Evolutionary conservation across 2,329 filamentous ascomycete species (phyloP).

Genomic region (Spiromastix sp.): DNA sequence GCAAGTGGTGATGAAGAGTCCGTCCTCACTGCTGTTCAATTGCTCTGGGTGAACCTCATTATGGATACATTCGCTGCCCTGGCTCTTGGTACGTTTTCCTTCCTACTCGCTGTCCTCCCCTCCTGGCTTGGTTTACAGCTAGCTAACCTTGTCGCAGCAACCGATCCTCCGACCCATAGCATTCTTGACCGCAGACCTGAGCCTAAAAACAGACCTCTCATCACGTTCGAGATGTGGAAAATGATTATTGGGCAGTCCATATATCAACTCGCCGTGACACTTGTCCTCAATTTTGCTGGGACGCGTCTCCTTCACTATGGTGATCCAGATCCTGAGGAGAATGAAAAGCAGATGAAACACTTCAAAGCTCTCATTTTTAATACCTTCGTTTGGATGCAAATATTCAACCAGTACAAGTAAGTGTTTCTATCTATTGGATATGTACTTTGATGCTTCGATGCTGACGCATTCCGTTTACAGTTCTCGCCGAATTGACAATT

Average conservation of each 20-base stretch:
- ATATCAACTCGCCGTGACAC: constrained; percentile 73
- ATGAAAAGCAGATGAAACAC: constrained; percentile 37
- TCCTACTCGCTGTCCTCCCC: neutral
- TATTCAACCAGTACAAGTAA: constrained; percentile 47
- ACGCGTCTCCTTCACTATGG: constrained; percentile 49
- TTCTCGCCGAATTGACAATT: constrained; percentile 34
- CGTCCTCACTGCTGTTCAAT: constrained; percentile 78
- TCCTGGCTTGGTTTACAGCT: neutral
- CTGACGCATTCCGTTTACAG: constrained; percentile 7
- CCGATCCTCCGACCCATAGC: constrained; percentile 71
- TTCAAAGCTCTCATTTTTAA: constrained; percentile 86
- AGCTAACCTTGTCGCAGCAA: constrained; percentile 41
- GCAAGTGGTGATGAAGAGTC: constrained; percentile 57
- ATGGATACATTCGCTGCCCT: constrained; percentile 93
- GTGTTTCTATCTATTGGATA: neutral
- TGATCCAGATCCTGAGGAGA: constrained; percentile 20
- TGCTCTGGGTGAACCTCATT: constrained; percentile 94
- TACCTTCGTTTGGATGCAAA: constrained; percentile 99
- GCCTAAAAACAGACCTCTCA: constrained; percentile 61
- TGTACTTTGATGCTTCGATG: too few relatives aligned
- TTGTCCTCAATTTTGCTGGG: constrained; percentile 73
- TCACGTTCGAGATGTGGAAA: constrained; percentile 97
- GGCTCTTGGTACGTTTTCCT: constrained; percentile 44
- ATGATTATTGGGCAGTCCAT: constrained; percentile 93
- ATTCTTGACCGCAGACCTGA: constrained; percentile 73